phyloP scores from a whole-genome alignment of 2,329 filamentous ascomycete genomes.

The Colletotrichum brevisporum region DNA sequence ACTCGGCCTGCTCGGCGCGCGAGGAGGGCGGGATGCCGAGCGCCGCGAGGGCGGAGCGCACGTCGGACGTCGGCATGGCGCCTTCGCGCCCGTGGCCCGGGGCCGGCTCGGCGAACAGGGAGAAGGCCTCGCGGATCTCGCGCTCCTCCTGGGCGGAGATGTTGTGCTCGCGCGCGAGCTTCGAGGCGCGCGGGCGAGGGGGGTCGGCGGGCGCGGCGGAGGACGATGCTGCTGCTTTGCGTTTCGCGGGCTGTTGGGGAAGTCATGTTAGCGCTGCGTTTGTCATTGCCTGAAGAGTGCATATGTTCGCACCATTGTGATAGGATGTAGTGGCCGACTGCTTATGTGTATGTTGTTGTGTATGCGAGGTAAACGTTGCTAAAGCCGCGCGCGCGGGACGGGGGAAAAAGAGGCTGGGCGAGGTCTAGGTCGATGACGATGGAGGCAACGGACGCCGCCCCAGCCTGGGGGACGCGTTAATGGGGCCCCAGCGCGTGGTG shows the following conservation, averaged over 20 bases:
- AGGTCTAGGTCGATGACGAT: constrained; percentile 29
- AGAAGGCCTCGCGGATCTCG: constrained; percentile 92
- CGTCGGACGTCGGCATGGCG: constrained; percentile 76
- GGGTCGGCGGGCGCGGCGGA: constrained; percentile 49
- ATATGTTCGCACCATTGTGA: constrained; percentile 16
- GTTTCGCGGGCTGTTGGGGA: constrained; percentile 64
- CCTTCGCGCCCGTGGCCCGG: constrained; percentile 74
- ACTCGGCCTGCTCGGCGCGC: constrained; percentile 78
- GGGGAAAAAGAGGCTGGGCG: not conserved
- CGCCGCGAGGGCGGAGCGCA: constrained; percentile 82
- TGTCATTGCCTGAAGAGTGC: no score
- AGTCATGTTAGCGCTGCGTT: not conserved
- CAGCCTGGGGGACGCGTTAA: constrained; percentile 32
- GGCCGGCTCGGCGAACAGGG: constrained; percentile 81
- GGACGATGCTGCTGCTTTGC: constrained; percentile 55
- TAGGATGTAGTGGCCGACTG: not conserved
- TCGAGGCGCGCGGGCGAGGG: constrained; percentile 75
- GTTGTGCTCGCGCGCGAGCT: constrained; percentile 92
- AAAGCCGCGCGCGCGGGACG: not conserved
- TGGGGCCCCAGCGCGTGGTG: constrained; percentile 19
- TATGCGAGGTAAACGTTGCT: not conserved
- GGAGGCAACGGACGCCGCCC: not conserved
- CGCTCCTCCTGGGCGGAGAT: constrained; percentile 86
- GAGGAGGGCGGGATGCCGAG: constrained; percentile 79
- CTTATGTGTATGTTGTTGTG: not conserved